Evolutionary conservation across 1,139 yeast species (phyloP), one percentile per base, ranked within the genome.

Genomic region (Debaryomyces subglobosus): DNA sequence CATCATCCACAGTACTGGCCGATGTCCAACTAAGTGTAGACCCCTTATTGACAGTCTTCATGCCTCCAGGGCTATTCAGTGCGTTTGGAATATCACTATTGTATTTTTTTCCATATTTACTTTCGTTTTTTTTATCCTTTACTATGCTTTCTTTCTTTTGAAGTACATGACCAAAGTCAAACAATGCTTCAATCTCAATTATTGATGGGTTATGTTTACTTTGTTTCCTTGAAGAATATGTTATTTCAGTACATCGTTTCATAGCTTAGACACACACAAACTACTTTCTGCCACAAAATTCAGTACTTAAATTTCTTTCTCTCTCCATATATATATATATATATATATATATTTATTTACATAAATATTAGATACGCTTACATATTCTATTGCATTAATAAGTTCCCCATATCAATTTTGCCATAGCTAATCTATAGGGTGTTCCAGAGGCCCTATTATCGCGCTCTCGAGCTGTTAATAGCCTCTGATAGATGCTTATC

Each of bases 81-180:
- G 4, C 20, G 12, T 32, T 32, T 35, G 38, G 30, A 12, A 27
- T 12, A 27, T 12, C n/a, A 16, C 4, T 20, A 4, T 7, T 20
- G 25, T 12, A 8, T 6, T 35, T 18, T 4, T 20, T 10, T 9
- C 10, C 8, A 20, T 8, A 2, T 21, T 21, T 21, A 21, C 20
- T 20, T 20, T n/a, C 38, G 12, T 10, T 10, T 4, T 18, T 35
- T 35, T 21, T 21, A 18, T 1, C 25, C 12, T 35, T 35, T 35
- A 24, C 25, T 20, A 24, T 35, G n/a, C 20, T 18, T 23, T 10
- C 21, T 4, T 40, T 25, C 30, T 27, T 45, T 20, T 35, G 38
- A 33, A 38, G 18, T n/a, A 38, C 38, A 30, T 45, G 48, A 9
- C 42, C 43, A 36, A 45, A 45, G 15, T 35, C 43, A 30, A 45